Evolutionary conservation across 169 alveolate genomes (phyloP).

Genomic region (Cryptosporidium canis): DNA sequence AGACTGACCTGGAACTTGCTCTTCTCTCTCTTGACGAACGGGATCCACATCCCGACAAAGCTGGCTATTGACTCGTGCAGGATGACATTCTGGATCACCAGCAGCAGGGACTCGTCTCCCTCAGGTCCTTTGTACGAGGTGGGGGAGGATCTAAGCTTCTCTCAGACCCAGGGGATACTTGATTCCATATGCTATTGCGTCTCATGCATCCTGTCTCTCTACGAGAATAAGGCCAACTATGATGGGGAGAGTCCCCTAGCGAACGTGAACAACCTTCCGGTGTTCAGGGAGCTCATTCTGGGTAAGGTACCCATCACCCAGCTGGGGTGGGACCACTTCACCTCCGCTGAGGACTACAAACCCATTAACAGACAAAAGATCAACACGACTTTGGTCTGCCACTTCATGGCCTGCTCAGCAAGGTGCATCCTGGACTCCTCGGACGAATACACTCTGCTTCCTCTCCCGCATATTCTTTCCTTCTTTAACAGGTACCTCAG

Average conservation of each 20-base stretch:
- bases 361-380: slow-evolving; percentile 69
- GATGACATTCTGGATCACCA: slow-evolving; percentile 79
- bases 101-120: neutral
- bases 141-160: no score
- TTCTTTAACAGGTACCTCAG: slow-evolving; percentile 44
- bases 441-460: slow-evolving; percentile 36
- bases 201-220: slow-evolving; percentile 45
- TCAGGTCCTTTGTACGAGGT: no score
- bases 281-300: slow-evolving; percentile 42
- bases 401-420: slow-evolving; percentile 78
- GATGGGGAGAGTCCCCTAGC: slow-evolving; percentile 2
- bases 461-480: slow-evolving; percentile 66
- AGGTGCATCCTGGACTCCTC: slow-evolving; percentile 53
- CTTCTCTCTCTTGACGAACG: slow-evolving; percentile 84
- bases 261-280: slow-evolving; percentile 60
- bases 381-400: slow-evolving; percentile 76
- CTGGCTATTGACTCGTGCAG: slow-evolving; percentile 86
- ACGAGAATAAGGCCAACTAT: slow-evolving; percentile 24
- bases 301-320: slow-evolving; percentile 55
- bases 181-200: slow-evolving; percentile 68
- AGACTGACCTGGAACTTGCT: slow-evolving; percentile 80
- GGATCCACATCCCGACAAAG: slow-evolving; percentile 85
- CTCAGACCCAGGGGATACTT: slow-evolving; percentile 52
- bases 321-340: slow-evolving; percentile 64
- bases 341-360: slow-evolving; percentile 70